Percentiles rank a stretch among this genome's conserved stretches.
Conservation (phyloP, 768 basidiomycete genomes). For the Leccinum disarticulatum region DNA sequence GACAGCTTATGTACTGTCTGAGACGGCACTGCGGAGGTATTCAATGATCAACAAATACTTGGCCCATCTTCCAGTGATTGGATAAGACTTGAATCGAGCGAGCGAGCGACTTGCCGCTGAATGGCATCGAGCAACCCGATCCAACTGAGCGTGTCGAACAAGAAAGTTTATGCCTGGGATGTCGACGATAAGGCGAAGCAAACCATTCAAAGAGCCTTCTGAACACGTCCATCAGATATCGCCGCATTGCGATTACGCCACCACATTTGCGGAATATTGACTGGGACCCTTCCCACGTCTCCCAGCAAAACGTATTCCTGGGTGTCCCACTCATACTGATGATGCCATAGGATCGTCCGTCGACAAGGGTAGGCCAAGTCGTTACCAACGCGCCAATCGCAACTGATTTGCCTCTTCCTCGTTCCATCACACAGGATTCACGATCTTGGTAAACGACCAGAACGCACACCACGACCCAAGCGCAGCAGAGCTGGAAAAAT, state of each 20-base stretch:
- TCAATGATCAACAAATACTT: conserved; percentile 6
- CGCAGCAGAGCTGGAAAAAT: conserved; percentile 45
- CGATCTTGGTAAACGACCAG: conserved; percentile 73
- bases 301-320: conserved; percentile 95
- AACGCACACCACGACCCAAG: conserved; percentile 54
- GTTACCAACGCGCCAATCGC: background rate
- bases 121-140: conserved; percentile 37
- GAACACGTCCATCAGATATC: conserved; percentile 55
- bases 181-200: conserved; percentile 57
- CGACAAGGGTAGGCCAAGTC: conserved; percentile 57
- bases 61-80: too few species aligned
- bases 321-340: conserved; percentile 87
- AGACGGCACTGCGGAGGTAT: too few species aligned
- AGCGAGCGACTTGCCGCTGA: background rate
- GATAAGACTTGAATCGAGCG: background rate
- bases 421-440: conserved; percentile 54
- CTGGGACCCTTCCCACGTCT: conserved; percentile 90
- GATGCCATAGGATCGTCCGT: conserved; percentile 95
- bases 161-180: conserved; percentile 86
- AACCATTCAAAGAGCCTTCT: background rate
- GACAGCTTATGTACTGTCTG: too few species aligned
- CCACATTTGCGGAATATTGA: conserved; percentile 79
- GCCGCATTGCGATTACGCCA: conserved; percentile 76
- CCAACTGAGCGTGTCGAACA: conserved; percentile 70
- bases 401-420: background rate